Evolutionary conservation across 768 basidiomycete species (phyloP).

Genomic region (Clitopilus passeckerianus): DNA sequence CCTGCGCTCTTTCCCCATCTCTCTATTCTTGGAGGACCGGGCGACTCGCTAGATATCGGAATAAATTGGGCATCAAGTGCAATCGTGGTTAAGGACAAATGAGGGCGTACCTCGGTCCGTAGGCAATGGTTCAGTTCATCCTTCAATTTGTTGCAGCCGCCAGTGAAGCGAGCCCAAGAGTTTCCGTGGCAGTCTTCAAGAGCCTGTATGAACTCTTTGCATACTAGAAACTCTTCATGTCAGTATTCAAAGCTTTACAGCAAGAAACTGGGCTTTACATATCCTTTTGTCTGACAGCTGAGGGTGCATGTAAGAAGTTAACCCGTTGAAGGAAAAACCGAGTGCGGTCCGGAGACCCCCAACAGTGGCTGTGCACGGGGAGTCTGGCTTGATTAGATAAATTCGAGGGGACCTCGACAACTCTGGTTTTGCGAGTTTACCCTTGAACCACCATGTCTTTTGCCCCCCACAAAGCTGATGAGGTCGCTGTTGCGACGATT

Average conservation of each 20-base stretch:
- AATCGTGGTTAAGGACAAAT: constrained; percentile 2
- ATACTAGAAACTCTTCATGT: constrained; percentile 35
- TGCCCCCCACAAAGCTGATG: constrained; percentile 39
- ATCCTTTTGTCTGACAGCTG: constrained; percentile 66
- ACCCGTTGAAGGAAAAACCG: neutral
- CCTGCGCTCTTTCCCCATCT: constrained; percentile 51
- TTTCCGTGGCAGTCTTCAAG: constrained; percentile 65
- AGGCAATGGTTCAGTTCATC: constrained; percentile 66
- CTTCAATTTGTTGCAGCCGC: constrained; percentile 68
- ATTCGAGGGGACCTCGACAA: neutral
- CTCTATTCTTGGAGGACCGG: constrained; percentile 56
- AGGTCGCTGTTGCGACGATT: constrained; percentile 64
- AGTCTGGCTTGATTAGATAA: constrained; percentile 3
- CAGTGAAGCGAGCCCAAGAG: constrained; percentile 61
- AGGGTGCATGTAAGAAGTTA: constrained; percentile 48
- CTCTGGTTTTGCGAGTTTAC: neutral
- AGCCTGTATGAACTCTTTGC: constrained; percentile 74
- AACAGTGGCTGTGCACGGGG: neutral
- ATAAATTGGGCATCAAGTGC: constrained; percentile 3
- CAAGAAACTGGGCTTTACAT: constrained; percentile 28
- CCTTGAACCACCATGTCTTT: constrained; percentile 35
- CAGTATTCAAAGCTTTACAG: neutral
- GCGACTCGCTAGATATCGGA: constrained; percentile 42
- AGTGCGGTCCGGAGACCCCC: neutral
- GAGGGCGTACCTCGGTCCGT: constrained; percentile 54